phyloP scores from a whole-genome alignment of 805 yeast genomes.

The Yamadazyma scolyti region DNA sequence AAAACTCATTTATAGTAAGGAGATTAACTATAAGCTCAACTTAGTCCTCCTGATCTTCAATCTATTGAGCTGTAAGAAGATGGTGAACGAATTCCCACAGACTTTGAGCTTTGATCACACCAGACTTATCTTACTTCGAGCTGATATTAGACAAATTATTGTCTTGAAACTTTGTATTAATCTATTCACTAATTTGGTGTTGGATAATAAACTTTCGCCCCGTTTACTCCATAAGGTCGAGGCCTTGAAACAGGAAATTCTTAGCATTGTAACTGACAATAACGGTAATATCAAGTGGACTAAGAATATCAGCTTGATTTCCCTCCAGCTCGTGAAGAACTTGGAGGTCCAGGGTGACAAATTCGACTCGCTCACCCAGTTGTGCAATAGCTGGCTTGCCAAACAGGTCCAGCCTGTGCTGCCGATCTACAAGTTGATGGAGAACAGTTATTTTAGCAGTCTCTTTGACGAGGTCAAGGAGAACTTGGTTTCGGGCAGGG shows the following conservation, averaged over 20 bases:
- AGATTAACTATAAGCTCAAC: constrained; percentile 7
- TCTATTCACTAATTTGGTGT: constrained; percentile 64
- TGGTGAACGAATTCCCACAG: constrained; percentile 80
- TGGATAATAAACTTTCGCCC: constrained; percentile 28
- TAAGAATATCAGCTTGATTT: constrained; percentile 66
- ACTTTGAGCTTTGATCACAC: constrained; percentile 83
- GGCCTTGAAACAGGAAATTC: constrained; percentile 70
- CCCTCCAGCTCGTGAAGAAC: constrained; percentile 60
- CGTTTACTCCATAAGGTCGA: constrained; percentile 43
- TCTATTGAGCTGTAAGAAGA: constrained; percentile 70
- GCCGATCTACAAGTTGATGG: constrained; percentile 72
- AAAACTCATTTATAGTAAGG: constrained; percentile 3
- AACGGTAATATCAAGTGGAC: constrained; percentile 92
- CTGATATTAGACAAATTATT: constrained; percentile 81
- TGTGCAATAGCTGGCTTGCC: constrained; percentile 74
- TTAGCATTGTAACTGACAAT: constrained; percentile 78
- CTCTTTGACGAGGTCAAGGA: constrained; percentile 20
- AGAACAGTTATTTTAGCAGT: constrained; percentile 56
- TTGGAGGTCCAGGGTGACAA: constrained; percentile 12
- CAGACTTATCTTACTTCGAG: constrained; percentile 69
- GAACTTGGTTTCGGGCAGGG: constrained; percentile 8
- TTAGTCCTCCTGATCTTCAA: constrained; percentile 52
- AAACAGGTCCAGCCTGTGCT: constrained; percentile 85
- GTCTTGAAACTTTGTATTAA: constrained; percentile 73
- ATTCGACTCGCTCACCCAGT: constrained; percentile 25